Percentiles rank a stretch among this genome's conserved stretches.
Conservation (phyloP, 2,329 filamentous ascomycete species). For the Venturia pyrina region DNA sequence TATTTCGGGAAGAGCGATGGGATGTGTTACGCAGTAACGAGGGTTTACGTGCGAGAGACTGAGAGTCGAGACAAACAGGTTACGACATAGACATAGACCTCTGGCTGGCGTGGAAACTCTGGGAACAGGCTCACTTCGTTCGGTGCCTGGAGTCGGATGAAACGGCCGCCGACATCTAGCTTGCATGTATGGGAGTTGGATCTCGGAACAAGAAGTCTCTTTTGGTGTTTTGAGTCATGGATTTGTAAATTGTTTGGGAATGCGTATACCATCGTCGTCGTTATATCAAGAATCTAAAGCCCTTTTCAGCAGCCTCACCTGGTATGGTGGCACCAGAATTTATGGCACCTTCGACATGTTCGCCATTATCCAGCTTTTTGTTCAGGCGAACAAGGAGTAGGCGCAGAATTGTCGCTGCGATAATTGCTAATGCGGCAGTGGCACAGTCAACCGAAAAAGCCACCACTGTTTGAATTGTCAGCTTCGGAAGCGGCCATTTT, state of each 20-base stretch:
- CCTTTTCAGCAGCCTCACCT: slow-evolving; percentile 46
- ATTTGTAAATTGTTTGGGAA: background rate
- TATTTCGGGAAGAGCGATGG: background rate
- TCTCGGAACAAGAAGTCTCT: background rate
- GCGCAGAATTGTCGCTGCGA: slow-evolving; percentile 52
- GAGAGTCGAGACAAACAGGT: background rate
- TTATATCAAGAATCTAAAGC: slow-evolving; percentile 57
- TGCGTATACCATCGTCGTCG: background rate
- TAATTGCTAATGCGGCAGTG: slow-evolving; percentile 53
- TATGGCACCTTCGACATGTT: slow-evolving; percentile 43
- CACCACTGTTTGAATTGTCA: slow-evolving; percentile 29
- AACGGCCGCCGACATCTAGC: background rate
- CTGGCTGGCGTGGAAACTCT: background rate
- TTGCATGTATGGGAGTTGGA: background rate
- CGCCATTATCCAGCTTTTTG: slow-evolving; percentile 56
- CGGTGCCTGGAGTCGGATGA: background rate
- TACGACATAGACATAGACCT: background rate
- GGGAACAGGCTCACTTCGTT: background rate
- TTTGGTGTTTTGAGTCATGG: background rate
- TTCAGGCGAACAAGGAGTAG: slow-evolving; percentile 57
- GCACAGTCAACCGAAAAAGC: slow-evolving; percentile 61
- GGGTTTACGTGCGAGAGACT: background rate
- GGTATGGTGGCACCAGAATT: slow-evolving; percentile 39
- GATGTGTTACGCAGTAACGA: background rate
- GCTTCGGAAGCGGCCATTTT: background rate